Percentiles rank a stretch among this genome's conserved stretches.
Evolutionary conservation across 495 filamentous ascomycete species (phyloP).

Genomic region (Thozetella sp.): DNA sequence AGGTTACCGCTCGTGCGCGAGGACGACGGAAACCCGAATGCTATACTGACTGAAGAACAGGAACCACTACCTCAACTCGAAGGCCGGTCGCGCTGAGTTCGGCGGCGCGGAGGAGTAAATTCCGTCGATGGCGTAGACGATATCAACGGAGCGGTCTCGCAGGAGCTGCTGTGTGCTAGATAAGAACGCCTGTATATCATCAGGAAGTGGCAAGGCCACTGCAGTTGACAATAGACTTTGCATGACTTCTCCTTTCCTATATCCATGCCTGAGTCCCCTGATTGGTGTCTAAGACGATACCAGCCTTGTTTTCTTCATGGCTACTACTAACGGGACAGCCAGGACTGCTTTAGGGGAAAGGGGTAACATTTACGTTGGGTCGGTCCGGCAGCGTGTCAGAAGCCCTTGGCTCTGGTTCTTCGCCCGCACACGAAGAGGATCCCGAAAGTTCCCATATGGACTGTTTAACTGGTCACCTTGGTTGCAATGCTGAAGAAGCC

Average conservation of each 20-base stretch:
- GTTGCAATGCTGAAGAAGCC: too few species aligned
- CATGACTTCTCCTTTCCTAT: neutral
- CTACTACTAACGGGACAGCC: too few species aligned
- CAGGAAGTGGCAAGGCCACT: constrained; percentile 3
- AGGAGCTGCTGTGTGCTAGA: constrained; percentile 1
- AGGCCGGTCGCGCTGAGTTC: constrained; percentile 72
- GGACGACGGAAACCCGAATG: constrained; percentile 3
- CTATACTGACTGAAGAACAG: constrained; percentile 43
- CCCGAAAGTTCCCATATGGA: too few species aligned
- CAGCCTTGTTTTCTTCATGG: too few species aligned
- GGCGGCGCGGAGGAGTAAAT: constrained; percentile 46
- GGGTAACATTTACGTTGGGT: too few species aligned
- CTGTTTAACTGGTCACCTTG: too few species aligned
- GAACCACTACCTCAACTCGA: constrained; percentile 92
- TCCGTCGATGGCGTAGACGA: neutral
- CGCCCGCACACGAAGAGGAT: too few species aligned
- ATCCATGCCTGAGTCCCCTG: too few species aligned
- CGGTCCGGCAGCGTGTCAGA: too few species aligned
- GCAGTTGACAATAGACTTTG: constrained; percentile 4
- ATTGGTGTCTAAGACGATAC: too few species aligned
- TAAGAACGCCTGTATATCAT: constrained; percentile 1
- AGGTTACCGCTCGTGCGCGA: constrained; percentile 27
- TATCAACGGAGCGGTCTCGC: neutral
- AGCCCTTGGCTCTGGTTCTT: too few species aligned
- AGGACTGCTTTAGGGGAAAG: too few species aligned